phyloP scores from a whole-genome alignment of 2,329 filamentous ascomycete genomes.

The Akanthomyces muscarius region DNA sequence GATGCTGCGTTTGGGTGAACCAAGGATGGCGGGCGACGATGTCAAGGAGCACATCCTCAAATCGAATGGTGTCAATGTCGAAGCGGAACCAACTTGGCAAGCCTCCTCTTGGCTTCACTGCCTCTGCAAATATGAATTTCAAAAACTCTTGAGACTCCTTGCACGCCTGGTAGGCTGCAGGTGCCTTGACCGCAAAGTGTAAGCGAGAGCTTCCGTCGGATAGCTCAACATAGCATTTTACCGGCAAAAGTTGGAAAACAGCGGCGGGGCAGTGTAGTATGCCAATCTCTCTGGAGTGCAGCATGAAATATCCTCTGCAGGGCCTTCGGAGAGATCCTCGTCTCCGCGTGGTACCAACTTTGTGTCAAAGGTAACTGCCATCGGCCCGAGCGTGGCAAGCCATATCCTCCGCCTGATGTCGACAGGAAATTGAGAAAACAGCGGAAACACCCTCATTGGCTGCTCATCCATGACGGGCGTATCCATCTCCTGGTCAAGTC shows the following conservation, averaged over 20 bases:
- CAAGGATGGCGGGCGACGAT: constrained; percentile 6
- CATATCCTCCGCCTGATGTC: constrained; percentile 11
- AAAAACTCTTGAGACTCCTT: constrained; percentile 12
- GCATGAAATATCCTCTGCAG: neutral
- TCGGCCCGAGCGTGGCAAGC: constrained; percentile 9
- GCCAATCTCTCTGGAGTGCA: neutral
- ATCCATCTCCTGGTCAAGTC: too few relatives aligned
- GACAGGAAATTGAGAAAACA: constrained; percentile 3
- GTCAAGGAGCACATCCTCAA: neutral
- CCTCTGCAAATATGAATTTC: constrained; percentile 7
- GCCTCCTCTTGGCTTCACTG: constrained; percentile 1
- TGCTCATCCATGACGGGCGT: too few relatives aligned
- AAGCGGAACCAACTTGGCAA: constrained; percentile 10
- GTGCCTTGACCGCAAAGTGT: constrained; percentile 1
- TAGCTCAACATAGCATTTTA: neutral
- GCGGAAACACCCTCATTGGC: neutral
- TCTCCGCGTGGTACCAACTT: neutral
- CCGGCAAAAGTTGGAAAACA: neutral
- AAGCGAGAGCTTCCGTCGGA: neutral
- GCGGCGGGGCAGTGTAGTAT: constrained; percentile 4
- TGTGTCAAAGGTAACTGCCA: neutral
- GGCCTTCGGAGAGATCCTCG: neutral
- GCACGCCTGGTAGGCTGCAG: constrained; percentile 10
- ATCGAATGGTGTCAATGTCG: constrained; percentile 5
- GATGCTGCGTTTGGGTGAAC: constrained; percentile 1